phyloP scores from a whole-genome alignment of 2,329 filamentous ascomycete genomes.

The Nemania abortiva region DNA sequence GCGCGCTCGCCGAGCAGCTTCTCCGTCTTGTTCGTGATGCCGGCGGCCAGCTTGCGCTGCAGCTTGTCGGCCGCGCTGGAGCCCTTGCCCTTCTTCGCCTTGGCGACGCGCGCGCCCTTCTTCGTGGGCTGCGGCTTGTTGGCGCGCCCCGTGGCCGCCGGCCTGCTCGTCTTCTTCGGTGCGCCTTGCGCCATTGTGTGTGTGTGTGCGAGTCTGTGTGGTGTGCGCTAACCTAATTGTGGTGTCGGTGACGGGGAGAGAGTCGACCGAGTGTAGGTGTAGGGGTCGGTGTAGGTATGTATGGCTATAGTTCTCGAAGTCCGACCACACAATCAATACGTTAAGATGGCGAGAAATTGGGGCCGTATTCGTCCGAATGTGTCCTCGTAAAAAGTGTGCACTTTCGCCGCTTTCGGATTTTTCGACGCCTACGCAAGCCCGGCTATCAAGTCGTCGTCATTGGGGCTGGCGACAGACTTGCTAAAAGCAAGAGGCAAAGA shows the following conservation, averaged over 20 bases:
- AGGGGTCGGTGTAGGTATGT: too few species aligned
- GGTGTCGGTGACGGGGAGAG: too few species aligned
- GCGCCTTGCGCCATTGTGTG: constrained; percentile 66
- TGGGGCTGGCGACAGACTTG: background rate
- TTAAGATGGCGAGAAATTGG: background rate
- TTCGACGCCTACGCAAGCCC: background rate
- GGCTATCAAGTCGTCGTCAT: background rate
- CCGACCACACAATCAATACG: background rate
- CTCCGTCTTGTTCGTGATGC: constrained; percentile 67
- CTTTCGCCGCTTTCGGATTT: background rate
- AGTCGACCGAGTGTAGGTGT: too few species aligned
- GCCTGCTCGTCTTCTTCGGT: constrained; percentile 61
- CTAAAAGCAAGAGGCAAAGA: background rate
- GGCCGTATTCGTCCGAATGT: background rate
- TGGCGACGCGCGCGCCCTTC: constrained; percentile 53
- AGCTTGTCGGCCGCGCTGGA: constrained; percentile 61
- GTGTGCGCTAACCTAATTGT: too few species aligned
- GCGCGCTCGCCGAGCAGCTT: constrained; percentile 69
- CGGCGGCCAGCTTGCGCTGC: constrained; percentile 67
- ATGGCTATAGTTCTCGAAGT: background rate
- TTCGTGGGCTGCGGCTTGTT: constrained; percentile 61
- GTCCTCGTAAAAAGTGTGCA: background rate
- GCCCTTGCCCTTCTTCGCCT: constrained; percentile 47
- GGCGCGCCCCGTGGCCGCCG: constrained; percentile 58
- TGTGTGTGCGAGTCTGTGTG: background rate